Conservation (phyloP, 140 eudicot genomes). For the Erigeron philadelphicus region DNA sequence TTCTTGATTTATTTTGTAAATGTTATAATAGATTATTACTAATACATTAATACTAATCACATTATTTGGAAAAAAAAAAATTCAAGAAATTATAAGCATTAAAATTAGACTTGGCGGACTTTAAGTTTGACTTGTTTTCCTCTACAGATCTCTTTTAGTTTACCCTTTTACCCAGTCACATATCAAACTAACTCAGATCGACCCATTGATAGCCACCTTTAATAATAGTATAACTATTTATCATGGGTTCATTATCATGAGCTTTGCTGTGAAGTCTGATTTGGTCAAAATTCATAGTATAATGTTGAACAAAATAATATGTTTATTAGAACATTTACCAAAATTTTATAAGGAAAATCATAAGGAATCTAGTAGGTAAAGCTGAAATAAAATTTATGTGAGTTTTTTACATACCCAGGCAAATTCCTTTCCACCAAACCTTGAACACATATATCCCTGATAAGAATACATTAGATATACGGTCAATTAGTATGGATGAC, state of each 20-base stretch:
- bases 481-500: slow-evolving; percentile 5
- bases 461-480: slow-evolving; percentile 18
- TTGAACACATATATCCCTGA: slow-evolving; percentile 92
- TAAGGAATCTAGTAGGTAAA: background rate
- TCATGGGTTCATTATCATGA: background rate
- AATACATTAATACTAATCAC: background rate
- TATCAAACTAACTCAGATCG: background rate
- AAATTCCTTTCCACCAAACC: slow-evolving; percentile 87
- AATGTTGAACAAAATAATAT: slow-evolving; percentile 7
- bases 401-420: slow-evolving; percentile 68
- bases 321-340: background rate
- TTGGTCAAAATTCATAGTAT: background rate
- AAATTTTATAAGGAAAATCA: background rate
- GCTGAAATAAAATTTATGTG: background rate
- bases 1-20: background rate
- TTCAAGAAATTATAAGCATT: background rate
- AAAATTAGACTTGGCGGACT: background rate
- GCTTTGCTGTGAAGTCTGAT: slow-evolving; percentile 1
- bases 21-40: background rate
- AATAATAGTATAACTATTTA: background rate
- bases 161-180: background rate
- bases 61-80: background rate
- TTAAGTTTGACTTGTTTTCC: background rate
- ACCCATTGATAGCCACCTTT: background rate
- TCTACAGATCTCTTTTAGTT: background rate